phyloP scores from a whole-genome alignment of 495 filamentous ascomycete genomes.

The Paragyromitra xinjiangensis region DNA sequence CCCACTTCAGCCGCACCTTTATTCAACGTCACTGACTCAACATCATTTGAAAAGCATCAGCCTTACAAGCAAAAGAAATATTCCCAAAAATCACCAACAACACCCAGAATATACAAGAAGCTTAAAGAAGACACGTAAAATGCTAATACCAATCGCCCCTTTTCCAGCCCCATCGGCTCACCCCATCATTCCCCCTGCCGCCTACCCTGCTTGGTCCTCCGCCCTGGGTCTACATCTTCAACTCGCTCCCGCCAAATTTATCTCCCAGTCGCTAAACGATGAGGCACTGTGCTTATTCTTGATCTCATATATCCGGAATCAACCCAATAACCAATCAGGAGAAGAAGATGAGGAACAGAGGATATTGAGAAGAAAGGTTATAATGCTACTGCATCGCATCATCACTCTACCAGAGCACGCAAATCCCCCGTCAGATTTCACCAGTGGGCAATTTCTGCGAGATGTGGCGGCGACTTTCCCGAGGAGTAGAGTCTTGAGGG shows the following conservation, averaged over 20 bases:
- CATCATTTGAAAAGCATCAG: not conserved
- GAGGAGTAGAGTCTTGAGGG: not conserved
- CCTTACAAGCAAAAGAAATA: not conserved
- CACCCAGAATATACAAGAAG: not conserved
- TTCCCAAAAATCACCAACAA: conserved; percentile 1
- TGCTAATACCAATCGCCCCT: conserved; percentile 52
- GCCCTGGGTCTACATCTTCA: conserved; percentile 45
- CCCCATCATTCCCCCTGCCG: conserved; percentile 30
- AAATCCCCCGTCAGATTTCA: conserved; percentile 26
- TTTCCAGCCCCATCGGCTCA: conserved; percentile 36
- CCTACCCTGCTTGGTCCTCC: conserved; percentile 42
- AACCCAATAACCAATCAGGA: not conserved
- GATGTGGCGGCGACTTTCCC: conserved; percentile 20
- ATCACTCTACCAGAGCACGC: conserved; percentile 8
- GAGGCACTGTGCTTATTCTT: conserved; percentile 36
- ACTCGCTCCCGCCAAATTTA: conserved; percentile 36
- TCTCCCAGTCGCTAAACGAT: conserved; percentile 11
- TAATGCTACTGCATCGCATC: conserved; percentile 41
- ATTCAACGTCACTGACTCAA: conserved; percentile 19
- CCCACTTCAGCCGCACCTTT: conserved; percentile 22
- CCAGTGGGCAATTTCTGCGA: conserved; percentile 33
- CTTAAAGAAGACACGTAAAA: conserved; percentile 1
- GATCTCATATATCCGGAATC: conserved; percentile 36
- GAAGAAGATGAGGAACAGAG: not conserved
- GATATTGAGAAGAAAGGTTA: conserved; percentile 34